Evolutionary conservation across 2,329 filamentous ascomycete species (phyloP), one percentile per base, ranked within the genome.

Genomic region (Claviceps spartinae): DNA sequence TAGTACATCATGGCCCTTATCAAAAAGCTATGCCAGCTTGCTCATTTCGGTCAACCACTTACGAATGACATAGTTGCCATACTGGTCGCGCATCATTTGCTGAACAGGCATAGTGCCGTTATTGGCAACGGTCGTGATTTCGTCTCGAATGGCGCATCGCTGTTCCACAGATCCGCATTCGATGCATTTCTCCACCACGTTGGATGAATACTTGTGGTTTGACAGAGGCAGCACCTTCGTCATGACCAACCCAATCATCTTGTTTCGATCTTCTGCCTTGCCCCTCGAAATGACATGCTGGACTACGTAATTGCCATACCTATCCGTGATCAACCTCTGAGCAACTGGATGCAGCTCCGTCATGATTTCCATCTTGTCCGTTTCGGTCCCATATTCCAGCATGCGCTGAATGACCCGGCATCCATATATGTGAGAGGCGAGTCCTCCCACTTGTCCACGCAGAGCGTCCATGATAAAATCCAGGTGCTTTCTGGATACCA

Each of bases 31-130:
- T 34, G 30, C 30, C 30, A 34, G 30, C 30, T 34, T 9, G 9
- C 30, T 34, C 30, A 34, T 34, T 34, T 34, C 9, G 4, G 9
- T 11, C 14, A 11, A 3, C 8, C 13, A 67, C 88, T 81, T 80
- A 95, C 89, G 91, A 55, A 97, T 85, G 5, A 97, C 91, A 64
- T 97, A 98, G 67, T 98, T 98, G 54, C 88, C 93, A 65, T 84
- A 97, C 57, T 88, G 85, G 64, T 98, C 91, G 57, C 84, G 86
- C 76, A 96, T 89, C 69, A 96, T 76, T 22, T 78, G 74, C 55
- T 85, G 76, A 40, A 97, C 70, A n/a, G 82, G 79, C 52, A 75
- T 83, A 52, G 82, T 80, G 13, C 85, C 85, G 44, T 85, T 79
- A 7, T 77, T 75, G 50, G 79, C 78, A 16, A 74, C 64, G 1